Evolutionary conservation across 192 early-diverging fungal species (phyloP).

Genomic region (Backusella westeae): DNA sequence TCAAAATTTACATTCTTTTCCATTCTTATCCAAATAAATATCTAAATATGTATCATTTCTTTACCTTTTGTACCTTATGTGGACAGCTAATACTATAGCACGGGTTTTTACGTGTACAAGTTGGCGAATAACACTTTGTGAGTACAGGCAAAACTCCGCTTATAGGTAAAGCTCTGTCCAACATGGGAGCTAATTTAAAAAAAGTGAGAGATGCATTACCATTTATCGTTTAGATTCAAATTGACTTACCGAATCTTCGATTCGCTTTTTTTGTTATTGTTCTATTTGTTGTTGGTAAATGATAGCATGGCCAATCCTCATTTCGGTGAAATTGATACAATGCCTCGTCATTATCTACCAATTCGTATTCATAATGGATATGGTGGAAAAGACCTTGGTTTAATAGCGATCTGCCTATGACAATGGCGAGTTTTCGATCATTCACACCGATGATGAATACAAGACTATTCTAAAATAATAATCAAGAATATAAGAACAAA

Average conservation of each 20-base stretch:
- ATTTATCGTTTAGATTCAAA: background rate
- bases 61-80: slow-evolving; percentile 20
- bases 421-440: slow-evolving; percentile 83
- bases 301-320: slow-evolving; percentile 1
- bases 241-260: background rate
- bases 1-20: background rate
- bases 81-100: slow-evolving; percentile 94
- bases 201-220: slow-evolving; percentile 3
- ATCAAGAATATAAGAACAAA: background rate
- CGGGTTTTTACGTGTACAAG: slow-evolving; percentile 70
- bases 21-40: background rate
- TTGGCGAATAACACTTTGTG: slow-evolving; percentile 92
- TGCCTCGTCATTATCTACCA: slow-evolving; percentile 72
- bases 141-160: slow-evolving; percentile 84
- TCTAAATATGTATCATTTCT: background rate
- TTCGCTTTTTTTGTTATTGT: background rate
- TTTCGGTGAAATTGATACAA: slow-evolving; percentile 70
- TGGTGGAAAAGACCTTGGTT: slow-evolving; percentile 90
- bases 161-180: background rate
- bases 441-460: slow-evolving; percentile 70
- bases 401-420: slow-evolving; percentile 85
- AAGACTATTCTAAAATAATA: slow-evolving; percentile 45
- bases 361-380: slow-evolving; percentile 78
- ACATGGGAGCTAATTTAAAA: background rate
- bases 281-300: background rate